phyloP scores from a whole-genome alignment of 1,139 yeast genomes.

The Saccharomyces pastorianus region DNA sequence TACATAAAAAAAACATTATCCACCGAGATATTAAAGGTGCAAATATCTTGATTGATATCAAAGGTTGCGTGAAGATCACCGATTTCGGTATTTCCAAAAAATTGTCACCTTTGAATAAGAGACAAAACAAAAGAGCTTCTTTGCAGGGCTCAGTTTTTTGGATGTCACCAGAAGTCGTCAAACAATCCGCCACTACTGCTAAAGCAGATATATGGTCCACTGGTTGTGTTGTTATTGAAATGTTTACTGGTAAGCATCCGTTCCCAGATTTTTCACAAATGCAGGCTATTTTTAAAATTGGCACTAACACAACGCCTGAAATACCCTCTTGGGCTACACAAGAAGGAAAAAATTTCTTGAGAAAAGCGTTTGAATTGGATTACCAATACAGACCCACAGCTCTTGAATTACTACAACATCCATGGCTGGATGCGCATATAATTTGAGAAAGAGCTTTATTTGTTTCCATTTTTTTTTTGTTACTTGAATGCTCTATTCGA shows the following conservation, averaged over 20 bases:
- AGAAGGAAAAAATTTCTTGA: conserved; percentile 60
- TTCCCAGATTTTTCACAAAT: conserved; percentile 89
- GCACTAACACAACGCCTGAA: conserved; percentile 69
- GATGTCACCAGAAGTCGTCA: conserved; percentile 98
- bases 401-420: conserved; percentile 53
- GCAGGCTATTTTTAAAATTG: conserved; percentile 93
- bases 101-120: conserved; percentile 31
- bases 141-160: conserved; percentile 91
- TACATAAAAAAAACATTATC: conserved; percentile 75
- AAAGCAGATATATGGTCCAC: conserved; percentile 95
- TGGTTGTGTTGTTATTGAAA: conserved; percentile 84
- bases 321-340: conserved; percentile 70
- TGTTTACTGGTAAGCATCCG: conserved; percentile 93
- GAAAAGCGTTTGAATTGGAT: conserved; percentile 65
- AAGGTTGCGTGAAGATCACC: conserved; percentile 85
- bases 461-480: neutral
- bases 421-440: conserved; percentile 27
- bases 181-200: conserved; percentile 79
- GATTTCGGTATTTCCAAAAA: conserved; percentile 92
- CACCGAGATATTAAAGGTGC: conserved; percentile 94
- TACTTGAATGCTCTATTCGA: neutral
- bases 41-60: conserved; percentile 78
- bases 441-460: conserved; percentile 1
- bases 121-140: conserved; percentile 56
- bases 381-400: conserved; percentile 69